Conservation (phyloP, 225 moss, liverwort and hornwort species). For the Neckera pumila region DNA sequence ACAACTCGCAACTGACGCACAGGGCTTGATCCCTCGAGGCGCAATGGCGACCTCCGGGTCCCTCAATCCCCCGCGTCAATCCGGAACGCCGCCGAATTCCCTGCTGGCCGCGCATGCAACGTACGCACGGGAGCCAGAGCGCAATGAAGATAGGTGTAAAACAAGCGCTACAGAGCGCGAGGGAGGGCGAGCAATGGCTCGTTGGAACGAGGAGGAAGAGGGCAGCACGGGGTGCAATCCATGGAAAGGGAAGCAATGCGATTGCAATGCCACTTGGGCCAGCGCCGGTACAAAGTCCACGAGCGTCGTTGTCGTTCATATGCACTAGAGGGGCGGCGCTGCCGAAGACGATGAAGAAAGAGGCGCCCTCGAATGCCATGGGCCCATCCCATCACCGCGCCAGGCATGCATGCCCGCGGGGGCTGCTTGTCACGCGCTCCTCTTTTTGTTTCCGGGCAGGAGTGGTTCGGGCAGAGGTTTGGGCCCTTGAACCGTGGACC, state of each 20-base stretch:
- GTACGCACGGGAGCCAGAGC: not conserved
- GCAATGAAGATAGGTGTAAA: not conserved
- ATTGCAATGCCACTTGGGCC: not conserved
- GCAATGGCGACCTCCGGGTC: not conserved
- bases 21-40: not conserved
- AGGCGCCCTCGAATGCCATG: not conserved
- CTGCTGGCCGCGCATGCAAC: not conserved
- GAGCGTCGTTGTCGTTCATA: not conserved
- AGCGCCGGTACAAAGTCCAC: not conserved
- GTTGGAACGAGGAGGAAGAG: not conserved
- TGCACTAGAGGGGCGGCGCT: constrained; percentile 3
- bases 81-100: not conserved
- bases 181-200: not conserved
- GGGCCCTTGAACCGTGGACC: not conserved
- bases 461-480: not conserved
- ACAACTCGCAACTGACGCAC: not conserved
- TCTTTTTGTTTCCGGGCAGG: not conserved
- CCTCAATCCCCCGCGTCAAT: not conserved
- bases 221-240: not conserved
- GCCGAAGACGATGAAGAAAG: not conserved
- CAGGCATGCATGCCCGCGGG: not conserved
- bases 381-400: not conserved
- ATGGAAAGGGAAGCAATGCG: not conserved
- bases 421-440: not conserved
- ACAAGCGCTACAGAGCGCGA: not conserved